phyloP scores from a whole-genome alignment of 2,329 filamentous ascomycete genomes.

The Cercospora brassicicola region DNA sequence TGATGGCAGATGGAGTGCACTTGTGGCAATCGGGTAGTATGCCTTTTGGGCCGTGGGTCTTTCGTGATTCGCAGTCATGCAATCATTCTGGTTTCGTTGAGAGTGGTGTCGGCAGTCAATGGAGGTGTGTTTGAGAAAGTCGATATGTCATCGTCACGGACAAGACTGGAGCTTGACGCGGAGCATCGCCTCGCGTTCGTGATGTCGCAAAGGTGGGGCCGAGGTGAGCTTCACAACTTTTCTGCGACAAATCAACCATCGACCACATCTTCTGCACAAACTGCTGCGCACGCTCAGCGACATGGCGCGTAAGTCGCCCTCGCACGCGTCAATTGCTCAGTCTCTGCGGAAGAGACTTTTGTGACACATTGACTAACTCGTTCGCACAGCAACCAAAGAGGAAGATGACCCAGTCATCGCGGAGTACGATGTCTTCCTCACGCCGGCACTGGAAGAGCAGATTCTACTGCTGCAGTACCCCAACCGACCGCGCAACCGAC shows the following conservation, averaged over 20 bases:
- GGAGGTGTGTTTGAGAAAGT: background rate
- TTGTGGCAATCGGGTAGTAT: slow-evolving; percentile 7
- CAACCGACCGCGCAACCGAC: slow-evolving; percentile 66
- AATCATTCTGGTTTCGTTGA: background rate
- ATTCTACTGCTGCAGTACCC: slow-evolving; percentile 84
- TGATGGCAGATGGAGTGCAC: slow-evolving; percentile 6
- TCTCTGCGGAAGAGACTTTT: slow-evolving; percentile 15
- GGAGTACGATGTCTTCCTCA: slow-evolving; percentile 82
- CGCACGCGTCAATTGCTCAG: background rate
- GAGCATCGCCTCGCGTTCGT: slow-evolving; percentile 7
- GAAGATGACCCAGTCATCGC: slow-evolving; percentile 52
- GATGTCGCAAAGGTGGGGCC: slow-evolving; percentile 1
- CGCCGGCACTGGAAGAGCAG: slow-evolving; percentile 59
- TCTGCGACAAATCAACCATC: background rate
- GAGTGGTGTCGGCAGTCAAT: background rate
- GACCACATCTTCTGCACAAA: background rate
- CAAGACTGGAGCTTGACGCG: slow-evolving; percentile 14
- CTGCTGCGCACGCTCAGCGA: background rate
- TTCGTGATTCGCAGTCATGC: background rate
- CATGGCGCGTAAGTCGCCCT: slow-evolving; percentile 9
- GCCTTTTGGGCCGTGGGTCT: background rate
- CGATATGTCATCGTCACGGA: background rate
- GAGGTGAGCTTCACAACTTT: slow-evolving; percentile 2
- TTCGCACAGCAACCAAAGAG: slow-evolving; percentile 26
- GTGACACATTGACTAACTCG: slow-evolving; percentile 15